Percentiles rank a stretch among this genome's conserved stretches.
These are phyloP conservation scores for Penicillium dipodomyicola DNA, from an alignment of 495 filamentous ascomycete species.

Conservation along the genomic window DNA sequence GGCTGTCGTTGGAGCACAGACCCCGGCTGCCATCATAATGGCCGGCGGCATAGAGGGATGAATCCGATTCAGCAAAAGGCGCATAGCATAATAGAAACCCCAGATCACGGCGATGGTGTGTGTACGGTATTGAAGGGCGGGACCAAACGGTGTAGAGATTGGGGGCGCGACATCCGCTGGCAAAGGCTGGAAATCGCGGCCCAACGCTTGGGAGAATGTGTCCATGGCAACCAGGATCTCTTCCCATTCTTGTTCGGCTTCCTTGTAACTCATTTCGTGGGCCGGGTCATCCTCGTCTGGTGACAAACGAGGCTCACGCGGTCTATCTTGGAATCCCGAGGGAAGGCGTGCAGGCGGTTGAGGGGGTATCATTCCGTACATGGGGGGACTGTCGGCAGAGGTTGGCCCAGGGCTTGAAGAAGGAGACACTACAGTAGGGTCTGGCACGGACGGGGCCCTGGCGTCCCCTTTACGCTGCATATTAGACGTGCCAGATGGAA, in stretches of 20 bases:
- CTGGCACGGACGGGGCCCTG: constrained; percentile 10
- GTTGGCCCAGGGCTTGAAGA: constrained; percentile 5
- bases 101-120: constrained; percentile 83
- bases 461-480: constrained; percentile 8
- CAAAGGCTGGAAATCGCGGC: constrained; percentile 75
- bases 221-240: constrained; percentile 69
- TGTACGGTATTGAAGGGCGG: constrained; percentile 76
- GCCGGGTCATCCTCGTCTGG: constrained; percentile 44
- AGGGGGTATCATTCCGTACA: constrained; percentile 56
- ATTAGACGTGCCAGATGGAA: constrained; percentile 19
- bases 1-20: constrained; percentile 67
- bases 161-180: constrained; percentile 64
- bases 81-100: constrained; percentile 76
- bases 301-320: constrained; percentile 16
- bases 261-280: constrained; percentile 59
- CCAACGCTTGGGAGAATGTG: constrained; percentile 61
- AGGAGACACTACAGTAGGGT: constrained; percentile 13
- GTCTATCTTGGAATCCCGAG: constrained; percentile 35
- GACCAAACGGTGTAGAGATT: constrained; percentile 74
- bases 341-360: constrained; percentile 40
- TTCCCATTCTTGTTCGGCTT: constrained; percentile 79
- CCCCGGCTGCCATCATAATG: constrained; percentile 78
- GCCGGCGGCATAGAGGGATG: constrained; percentile 90
- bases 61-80: constrained; percentile 72
- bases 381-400: constrained; percentile 31